Evolutionary conservation across 106 monocot species (phyloP).

Genomic region (Amphibolis antarctica): DNA sequence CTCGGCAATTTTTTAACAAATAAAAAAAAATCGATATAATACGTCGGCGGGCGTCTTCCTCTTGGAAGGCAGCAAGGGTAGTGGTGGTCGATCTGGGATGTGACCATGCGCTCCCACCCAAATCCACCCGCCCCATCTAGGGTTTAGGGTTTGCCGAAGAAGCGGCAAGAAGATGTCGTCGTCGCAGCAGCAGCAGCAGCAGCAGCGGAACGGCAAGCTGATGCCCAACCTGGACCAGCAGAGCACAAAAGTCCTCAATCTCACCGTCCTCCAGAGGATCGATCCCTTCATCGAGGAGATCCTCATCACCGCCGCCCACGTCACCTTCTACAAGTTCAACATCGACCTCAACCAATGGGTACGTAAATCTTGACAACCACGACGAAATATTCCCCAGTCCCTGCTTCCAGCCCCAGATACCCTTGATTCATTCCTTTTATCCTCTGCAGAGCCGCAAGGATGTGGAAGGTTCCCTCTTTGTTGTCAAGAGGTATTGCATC

Average conservation of each 20-base stretch:
- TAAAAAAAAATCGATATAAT: too few relatives aligned
- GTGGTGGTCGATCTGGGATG: too few relatives aligned
- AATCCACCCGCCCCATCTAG: too few relatives aligned
- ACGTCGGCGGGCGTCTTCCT: too few relatives aligned
- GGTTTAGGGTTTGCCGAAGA: neutral
- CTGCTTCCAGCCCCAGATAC: neutral
- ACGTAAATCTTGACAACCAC: neutral
- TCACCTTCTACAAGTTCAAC: constrained; percentile 88
- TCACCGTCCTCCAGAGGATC: constrained; percentile 85
- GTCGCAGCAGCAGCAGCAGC: neutral
- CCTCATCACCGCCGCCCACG: constrained; percentile 77
- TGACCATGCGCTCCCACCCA: too few relatives aligned
- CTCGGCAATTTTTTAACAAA: too few relatives aligned
- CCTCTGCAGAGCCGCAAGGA: constrained; percentile 72
- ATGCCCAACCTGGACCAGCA: constrained; percentile 62
- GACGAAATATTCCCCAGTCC: neutral
- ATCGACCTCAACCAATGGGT: constrained; percentile 89
- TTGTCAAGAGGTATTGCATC: constrained; percentile 67
- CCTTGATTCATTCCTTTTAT: neutral
- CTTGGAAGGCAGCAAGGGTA: too few relatives aligned
- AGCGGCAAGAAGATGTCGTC: neutral
- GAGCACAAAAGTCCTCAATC: constrained; percentile 70
- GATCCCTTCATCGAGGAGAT: constrained; percentile 90
- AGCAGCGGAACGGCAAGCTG: constrained; percentile 39
- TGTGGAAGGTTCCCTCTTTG: constrained; percentile 87